Evolutionary conservation across 2,329 filamentous ascomycete species (phyloP).

Genomic region (Ophiosphaerella narmari): DNA sequence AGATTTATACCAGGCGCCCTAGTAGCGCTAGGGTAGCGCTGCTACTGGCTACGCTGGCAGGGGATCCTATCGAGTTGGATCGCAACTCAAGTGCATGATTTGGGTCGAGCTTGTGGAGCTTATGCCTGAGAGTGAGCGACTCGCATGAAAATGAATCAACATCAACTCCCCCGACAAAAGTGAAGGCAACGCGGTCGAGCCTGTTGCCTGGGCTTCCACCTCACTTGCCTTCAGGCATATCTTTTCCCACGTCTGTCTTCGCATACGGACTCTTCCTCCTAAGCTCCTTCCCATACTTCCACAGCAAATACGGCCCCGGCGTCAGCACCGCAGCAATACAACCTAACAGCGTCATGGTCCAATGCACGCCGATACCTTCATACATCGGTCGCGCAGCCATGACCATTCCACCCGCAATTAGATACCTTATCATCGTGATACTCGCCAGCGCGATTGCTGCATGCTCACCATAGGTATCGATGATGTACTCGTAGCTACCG

Average conservation of each 20-base stretch:
- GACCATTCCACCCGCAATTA: slow-evolving; percentile 48
- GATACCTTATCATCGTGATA: slow-evolving; percentile 37
- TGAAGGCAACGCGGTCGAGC: too few relatives aligned
- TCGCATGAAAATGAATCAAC: too few relatives aligned
- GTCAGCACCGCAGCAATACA: slow-evolving; percentile 39
- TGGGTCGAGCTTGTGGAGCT: too few relatives aligned
- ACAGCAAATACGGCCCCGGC: slow-evolving; percentile 46
- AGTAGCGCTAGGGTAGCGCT: too few relatives aligned
- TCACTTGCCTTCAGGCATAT: too few relatives aligned
- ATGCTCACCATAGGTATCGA: slow-evolving; percentile 49
- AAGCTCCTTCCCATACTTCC: slow-evolving; percentile 37
- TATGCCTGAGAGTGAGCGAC: too few relatives aligned
- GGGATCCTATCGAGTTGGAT: too few relatives aligned
- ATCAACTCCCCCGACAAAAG: too few relatives aligned
- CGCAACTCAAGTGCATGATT: too few relatives aligned
- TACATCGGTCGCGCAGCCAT: slow-evolving; percentile 49
- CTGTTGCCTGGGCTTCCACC: too few relatives aligned
- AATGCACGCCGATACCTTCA: slow-evolving; percentile 47
- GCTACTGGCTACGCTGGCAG: too few relatives aligned
- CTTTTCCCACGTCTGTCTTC: not conserved
- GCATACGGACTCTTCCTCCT: slow-evolving; percentile 30
- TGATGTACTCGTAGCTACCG: slow-evolving; percentile 41
- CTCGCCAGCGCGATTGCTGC: slow-evolving; percentile 50
- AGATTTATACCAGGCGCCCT: too few relatives aligned
- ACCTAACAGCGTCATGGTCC: slow-evolving; percentile 49